Conservation (phyloP, 1,284 basidiomycete genomes). For the Xerocomus cyaneibrunnescens region DNA sequence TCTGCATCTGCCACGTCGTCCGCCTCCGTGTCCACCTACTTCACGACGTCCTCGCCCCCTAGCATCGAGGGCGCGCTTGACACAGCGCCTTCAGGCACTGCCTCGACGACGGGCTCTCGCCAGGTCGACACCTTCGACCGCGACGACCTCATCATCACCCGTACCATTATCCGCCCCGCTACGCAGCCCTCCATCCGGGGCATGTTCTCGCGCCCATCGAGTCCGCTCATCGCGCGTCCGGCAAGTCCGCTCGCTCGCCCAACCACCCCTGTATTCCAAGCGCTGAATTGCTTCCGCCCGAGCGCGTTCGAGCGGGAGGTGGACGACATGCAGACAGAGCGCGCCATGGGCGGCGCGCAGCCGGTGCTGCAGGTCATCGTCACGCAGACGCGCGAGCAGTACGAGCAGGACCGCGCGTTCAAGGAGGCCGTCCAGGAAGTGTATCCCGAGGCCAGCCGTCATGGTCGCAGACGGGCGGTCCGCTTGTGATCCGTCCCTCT, state of each 20-base stretch:
- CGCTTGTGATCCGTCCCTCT: background rate
- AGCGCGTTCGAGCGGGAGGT: slow-evolving; percentile 26
- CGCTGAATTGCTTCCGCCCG: slow-evolving; percentile 32
- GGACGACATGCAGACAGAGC: slow-evolving; percentile 16
- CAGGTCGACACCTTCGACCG: slow-evolving; percentile 28
- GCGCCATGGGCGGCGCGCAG: slow-evolving; percentile 11
- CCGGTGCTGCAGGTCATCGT: slow-evolving; percentile 35
- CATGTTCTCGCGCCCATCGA: slow-evolving; percentile 26
- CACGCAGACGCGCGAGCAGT: slow-evolving; percentile 35
- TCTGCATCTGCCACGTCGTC: slow-evolving; percentile 7
- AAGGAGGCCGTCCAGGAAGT: slow-evolving; percentile 33
- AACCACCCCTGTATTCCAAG: slow-evolving; percentile 26
- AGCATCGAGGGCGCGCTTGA: slow-evolving; percentile 9
- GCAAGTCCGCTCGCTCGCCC: slow-evolving; percentile 28
- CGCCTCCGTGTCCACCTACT: slow-evolving; percentile 22
- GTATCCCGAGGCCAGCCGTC: slow-evolving; percentile 28
- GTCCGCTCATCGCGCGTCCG: slow-evolving; percentile 26
- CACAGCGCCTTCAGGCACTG: slow-evolving; percentile 4
- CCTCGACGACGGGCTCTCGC: slow-evolving; percentile 5
- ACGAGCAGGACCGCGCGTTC: slow-evolving; percentile 35
- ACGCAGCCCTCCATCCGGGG: slow-evolving; percentile 16
- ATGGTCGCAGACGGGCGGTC: slow-evolving; percentile 13
- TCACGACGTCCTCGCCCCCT: slow-evolving; percentile 22
- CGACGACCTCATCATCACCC: slow-evolving; percentile 36
- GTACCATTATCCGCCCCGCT: slow-evolving; percentile 32